A percentile compares a stretch with the other conserved stretches of the same genome.
Conservation (phyloP, 1,139 yeast genomes). For the Candida tetrigidarum region DNA sequence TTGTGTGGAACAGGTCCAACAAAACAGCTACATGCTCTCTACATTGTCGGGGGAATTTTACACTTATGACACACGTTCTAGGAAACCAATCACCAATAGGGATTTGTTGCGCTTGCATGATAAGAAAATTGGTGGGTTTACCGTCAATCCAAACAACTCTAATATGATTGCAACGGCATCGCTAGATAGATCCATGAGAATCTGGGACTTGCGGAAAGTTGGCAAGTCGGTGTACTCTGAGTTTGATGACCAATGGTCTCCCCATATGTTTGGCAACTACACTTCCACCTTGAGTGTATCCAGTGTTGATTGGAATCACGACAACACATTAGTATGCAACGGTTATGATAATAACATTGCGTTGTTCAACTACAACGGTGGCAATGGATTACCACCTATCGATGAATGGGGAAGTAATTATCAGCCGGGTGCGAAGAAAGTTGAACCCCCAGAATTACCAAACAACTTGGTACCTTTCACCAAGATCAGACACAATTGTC, state of each 20-base stretch:
- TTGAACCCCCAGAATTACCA: conserved; percentile 28
- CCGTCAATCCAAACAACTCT: conserved; percentile 65
- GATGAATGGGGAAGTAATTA: conserved; percentile 30
- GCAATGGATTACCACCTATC: conserved; percentile 23
- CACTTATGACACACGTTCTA: conserved; percentile 57
- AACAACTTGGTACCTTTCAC: conserved; percentile 55
- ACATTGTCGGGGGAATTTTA: conserved; percentile 82
- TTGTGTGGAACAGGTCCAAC: conserved; percentile 58
- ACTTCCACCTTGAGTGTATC: conserved; percentile 80
- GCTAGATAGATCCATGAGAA: conserved; percentile 76
- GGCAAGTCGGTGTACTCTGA: conserved; percentile 45
- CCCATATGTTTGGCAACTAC: conserved; percentile 65
- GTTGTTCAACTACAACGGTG: conserved; percentile 37
- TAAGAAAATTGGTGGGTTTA: conserved; percentile 89
- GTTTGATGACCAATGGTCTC: conserved; percentile 41
- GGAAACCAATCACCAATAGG: conserved; percentile 26
- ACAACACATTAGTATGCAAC: conserved; percentile 82
- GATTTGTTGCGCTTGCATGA: conserved; percentile 68
- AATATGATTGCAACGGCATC: conserved; percentile 85
- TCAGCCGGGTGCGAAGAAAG: conserved; percentile 23
- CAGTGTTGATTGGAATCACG: conserved; percentile 80
- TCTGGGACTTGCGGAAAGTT: conserved; percentile 82
- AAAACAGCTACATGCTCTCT: conserved; percentile 65
- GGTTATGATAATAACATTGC: conserved; percentile 91
- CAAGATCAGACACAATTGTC: conserved; percentile 84